Base-by-base conservation (phyloP, 2,329 filamentous ascomycete genomes). In the Westerdykella ornata region DNA sequence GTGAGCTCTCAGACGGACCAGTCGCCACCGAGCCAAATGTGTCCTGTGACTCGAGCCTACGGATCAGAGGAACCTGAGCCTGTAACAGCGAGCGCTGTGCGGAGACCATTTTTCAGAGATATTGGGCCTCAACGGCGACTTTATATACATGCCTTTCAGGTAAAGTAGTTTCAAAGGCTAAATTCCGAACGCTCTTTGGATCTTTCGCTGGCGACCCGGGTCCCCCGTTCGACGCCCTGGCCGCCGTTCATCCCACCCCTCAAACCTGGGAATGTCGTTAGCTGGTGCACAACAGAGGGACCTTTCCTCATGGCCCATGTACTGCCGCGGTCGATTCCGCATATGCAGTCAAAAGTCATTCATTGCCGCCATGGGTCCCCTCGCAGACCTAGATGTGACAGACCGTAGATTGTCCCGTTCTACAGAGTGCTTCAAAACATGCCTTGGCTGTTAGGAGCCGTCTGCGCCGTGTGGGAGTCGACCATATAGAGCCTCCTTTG, bases 101-200 rank as follows among this genome's bases (percentile, higher is more conserved):
- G 41, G 38, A 43, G 42, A 39, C 34, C 44, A 30, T 41, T 50
- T 26, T 26, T 26, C 22, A 8, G 45, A 50, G 46, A 58, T 53
- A 54, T 60, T 59, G 53, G 57, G 51, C 51, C 43, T 47, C 51
- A 48, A 54, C 52, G 47, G 42, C 41, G 35, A 46, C 43, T 53
- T n/a, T 56, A 59, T 59, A 59, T 56, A 53, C 54, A 34, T 3
- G 43, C 46, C 53, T 56, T 47, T 56, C 52, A 51, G 56, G 56
- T 59, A 57, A 49, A 56, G 53, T 61, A 59, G 51, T 53, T 54
- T 41, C 43, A 52, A 51, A 55, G 57, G 57, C 62, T 62, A 62
- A 61, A 62, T 49, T 53, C 41, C 44, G 47, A 52, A 41, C 46
- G 42, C 42, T 52, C 47, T 56, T 44, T 59, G 51, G 54, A 37